Evolutionary conservation across 2,329 filamentous ascomycete genomes (phyloP), one percentile per base, ranked within the genome.

Genomic region (Penicillium hesseltinei): DNA sequence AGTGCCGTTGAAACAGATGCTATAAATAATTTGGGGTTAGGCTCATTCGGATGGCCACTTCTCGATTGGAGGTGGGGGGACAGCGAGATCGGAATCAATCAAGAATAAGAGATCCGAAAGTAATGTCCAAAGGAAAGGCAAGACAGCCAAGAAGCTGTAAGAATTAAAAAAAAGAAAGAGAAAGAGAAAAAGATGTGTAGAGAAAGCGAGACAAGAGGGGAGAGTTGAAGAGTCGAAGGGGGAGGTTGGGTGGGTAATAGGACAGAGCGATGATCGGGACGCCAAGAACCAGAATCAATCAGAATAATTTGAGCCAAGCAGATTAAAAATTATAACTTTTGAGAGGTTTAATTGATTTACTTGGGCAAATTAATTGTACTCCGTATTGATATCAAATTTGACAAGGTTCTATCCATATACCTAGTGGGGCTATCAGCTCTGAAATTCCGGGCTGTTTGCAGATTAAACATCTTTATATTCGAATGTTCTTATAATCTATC

Each of bases 261-360:
- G 62, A 61, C 51, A 65, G 57, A 59, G 58, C 58, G 63, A 63
- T 57, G 58, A 62, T 62, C 60, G 56, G 63, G 63, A 65, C 60
- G 62, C 58, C 61, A 56, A 60, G 58, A 49, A 54, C 38, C 57
- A 53, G 51, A 33, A 33, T 33, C 31, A 31, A 31, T 31, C 31
- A 13, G 31, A 15, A 33, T 33, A 33, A 33, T 33, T 33, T 33
- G 31, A 33, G 31, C 31, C 31, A 33, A 33, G 31, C 21, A 11
- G 13, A 13, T 48, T 13, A 13, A 49, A 42, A 51, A 25, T 33
- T 33, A 23, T 23, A 23, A 10, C 4, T 47, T 47, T 31, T 31
- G 29, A 11, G 5, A 8, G 29, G 29, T 23, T 11, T 23, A 47
- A 47, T 47, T 17, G 15, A 47, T 47, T 19, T 19, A 45, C 10